Evolutionary conservation across 768 basidiomycete species (phyloP).

Genomic region (Pleurotus djamor): DNA sequence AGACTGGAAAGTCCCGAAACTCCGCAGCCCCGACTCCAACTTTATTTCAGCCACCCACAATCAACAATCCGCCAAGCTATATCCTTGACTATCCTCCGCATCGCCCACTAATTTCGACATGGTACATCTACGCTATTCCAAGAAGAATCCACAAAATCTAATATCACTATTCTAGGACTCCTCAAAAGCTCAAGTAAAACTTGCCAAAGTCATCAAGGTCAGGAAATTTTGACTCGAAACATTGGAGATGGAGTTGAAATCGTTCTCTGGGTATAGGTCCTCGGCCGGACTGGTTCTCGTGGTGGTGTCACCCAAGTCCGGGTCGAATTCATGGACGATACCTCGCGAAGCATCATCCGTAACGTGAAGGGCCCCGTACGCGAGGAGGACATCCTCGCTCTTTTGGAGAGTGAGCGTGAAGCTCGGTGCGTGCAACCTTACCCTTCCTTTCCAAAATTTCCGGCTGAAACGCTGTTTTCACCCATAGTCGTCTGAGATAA

Average conservation of each 20-base stretch:
- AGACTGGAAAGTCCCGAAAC: background rate
- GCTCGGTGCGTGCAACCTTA: constrained; percentile 75
- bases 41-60: constrained; percentile 8
- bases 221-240: background rate
- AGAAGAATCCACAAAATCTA: background rate
- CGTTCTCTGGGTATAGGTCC: constrained; percentile 58
- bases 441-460: background rate
- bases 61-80: background rate
- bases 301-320: constrained; percentile 99
- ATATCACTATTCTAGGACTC: constrained; percentile 53
- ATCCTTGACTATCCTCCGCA: background rate
- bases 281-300: constrained; percentile 97
- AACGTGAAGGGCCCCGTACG: constrained; percentile 99
- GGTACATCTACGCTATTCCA: background rate
- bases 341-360: constrained; percentile 92
- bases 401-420: constrained; percentile 98
- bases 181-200: constrained; percentile 92
- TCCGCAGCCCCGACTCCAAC: background rate
- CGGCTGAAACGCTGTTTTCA: background rate
- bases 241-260: background rate
- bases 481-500: constrained; percentile 2
- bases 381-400: constrained; percentile 93
- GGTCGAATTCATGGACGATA: constrained; percentile 99
- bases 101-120: background rate
- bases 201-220: constrained; percentile 97